phyloP scores from a whole-genome alignment of 2,329 filamentous ascomycete genomes.

The Diaporthe aspalathi region DNA sequence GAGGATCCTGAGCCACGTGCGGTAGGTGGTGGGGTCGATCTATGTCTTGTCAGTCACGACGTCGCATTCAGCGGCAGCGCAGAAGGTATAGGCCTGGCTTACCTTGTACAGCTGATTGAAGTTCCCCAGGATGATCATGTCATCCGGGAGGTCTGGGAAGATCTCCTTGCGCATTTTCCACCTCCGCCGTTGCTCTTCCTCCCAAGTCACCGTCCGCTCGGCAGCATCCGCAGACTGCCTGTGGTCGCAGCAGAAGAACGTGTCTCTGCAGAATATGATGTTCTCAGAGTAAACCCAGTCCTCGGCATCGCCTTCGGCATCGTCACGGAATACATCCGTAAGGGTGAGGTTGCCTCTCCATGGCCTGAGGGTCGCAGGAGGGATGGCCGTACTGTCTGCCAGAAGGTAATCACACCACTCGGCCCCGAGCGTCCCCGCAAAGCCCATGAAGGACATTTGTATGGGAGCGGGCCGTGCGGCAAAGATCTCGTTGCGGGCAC shows the following conservation, averaged over 20 bases:
- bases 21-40: constrained; percentile 98
- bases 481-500: constrained; percentile 97
- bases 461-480: constrained; percentile 93
- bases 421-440: constrained; percentile 92
- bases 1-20: constrained; percentile 93
- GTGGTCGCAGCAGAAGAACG: constrained; percentile 98
- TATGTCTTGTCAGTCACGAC: constrained; percentile 50
- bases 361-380: constrained; percentile 81
- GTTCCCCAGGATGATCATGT: constrained; percentile 92
- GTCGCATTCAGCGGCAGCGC: not conserved
- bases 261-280: constrained; percentile 92
- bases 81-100: constrained; percentile 44
- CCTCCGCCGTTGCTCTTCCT: constrained; percentile 81
- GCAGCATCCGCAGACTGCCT: constrained; percentile 84
- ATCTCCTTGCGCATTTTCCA: constrained; percentile 95
- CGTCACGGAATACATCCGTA: constrained; percentile 74
- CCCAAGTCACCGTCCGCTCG: constrained; percentile 79
- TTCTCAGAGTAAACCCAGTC: constrained; percentile 98
- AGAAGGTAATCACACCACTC: constrained; percentile 99
- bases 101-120: constrained; percentile 99
- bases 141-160: constrained; percentile 84
- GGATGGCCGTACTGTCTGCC: constrained; percentile 89
- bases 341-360: constrained; percentile 80
- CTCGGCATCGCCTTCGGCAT: constrained; percentile 75
- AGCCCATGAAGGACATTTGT: constrained; percentile 99